phyloP scores from a whole-genome alignment of 352 stramenopile genomes.

The Pythium rhizo-oryzae region DNA sequence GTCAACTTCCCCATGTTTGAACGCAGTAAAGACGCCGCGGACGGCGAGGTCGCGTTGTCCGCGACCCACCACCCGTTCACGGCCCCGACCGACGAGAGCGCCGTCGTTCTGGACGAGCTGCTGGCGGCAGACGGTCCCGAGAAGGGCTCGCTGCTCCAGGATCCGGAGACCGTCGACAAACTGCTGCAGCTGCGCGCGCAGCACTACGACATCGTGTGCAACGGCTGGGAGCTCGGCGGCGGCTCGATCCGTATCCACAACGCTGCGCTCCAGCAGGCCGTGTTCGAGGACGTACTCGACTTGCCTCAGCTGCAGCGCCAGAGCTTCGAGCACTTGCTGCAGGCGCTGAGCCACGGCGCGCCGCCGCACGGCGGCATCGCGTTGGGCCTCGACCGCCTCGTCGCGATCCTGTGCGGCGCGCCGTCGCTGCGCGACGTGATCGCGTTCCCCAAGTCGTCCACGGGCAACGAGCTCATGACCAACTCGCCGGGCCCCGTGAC shows the following conservation, averaged over 20 bases:
- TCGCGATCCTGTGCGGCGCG: slow-evolving; percentile 81
- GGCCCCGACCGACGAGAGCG: slow-evolving; percentile 54
- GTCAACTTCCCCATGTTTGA: slow-evolving; percentile 91
- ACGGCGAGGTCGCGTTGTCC: slow-evolving; percentile 46
- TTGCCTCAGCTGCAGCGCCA: slow-evolving; percentile 64
- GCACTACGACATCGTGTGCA: slow-evolving; percentile 90
- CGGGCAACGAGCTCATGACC: slow-evolving; percentile 88
- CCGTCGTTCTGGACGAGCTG: slow-evolving; percentile 49
- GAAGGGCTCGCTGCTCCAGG: slow-evolving; percentile 45
- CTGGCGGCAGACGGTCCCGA: slow-evolving; percentile 21
- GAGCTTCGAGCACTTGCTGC: slow-evolving; percentile 85
- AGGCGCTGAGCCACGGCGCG: slow-evolving; percentile 75
- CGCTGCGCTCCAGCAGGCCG: slow-evolving; percentile 62
- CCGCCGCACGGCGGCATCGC: slow-evolving; percentile 87
- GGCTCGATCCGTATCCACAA: slow-evolving; percentile 88
- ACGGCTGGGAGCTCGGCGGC: slow-evolving; percentile 87
- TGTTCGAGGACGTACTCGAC: slow-evolving; percentile 82
- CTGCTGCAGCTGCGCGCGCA: slow-evolving; percentile 69
- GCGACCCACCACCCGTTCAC: slow-evolving; percentile 90
- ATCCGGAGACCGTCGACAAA: slow-evolving; percentile 54
- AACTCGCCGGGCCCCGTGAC: slow-evolving; percentile 70
- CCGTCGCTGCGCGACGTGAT: slow-evolving; percentile 88
- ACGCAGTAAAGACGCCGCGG: slow-evolving; percentile 49
- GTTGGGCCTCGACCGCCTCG: slow-evolving; percentile 83
- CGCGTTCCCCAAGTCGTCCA: slow-evolving; percentile 90